Base-by-base conservation (phyloP, 2,329 filamentous ascomycete genomes). In the Ceratocystiopsis minuta region DNA sequence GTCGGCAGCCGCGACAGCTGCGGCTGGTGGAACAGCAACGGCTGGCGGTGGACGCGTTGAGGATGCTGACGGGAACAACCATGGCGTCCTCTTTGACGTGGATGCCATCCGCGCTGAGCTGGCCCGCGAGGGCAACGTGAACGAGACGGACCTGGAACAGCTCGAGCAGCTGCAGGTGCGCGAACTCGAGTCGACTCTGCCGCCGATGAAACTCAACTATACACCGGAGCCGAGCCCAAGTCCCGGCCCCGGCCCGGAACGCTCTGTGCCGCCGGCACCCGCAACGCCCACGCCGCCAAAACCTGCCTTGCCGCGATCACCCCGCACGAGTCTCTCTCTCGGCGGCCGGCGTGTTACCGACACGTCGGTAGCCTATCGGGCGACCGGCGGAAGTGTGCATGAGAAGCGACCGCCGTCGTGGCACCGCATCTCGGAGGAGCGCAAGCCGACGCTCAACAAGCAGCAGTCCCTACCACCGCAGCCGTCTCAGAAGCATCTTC, bases 41-140 rank as follows among this genome's bases (percentile, higher is more conserved):
- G 39, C 50, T 15, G 2, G 48, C 44, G 16, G 10, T 12, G 57
- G 57, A 35, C 63, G 61, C 43, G 61, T 61, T 10, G 66, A 70
- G 43, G 66, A 66, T 15, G 65, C 64, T 46, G 60, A 65, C 10
- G 63, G 65, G 6, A 68, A 59, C 44, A 76, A 73, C 51, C 63
- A 65, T 36, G 72, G 72, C 32, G 80, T 96, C 10, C 67, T 98
- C 37, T 98, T 98, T 53, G 90, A 98, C 53, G 75, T 98, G 38
- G 90, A 98, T 52, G 90, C 90, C 13, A 96, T 98, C 49, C 72
- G 84, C 39, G 78, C 84, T 11, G 83, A 92, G 53, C 65, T 98
- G 32, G 83, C 83, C 24, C 74, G 72, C 39, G 80, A 88, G 47
- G 68, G 77, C 34, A 52, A 58, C 36, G 46, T 49, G 31, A 49